Percentiles rank a stretch among this genome's conserved stretches.
These are phyloP conservation scores for Penicillium sp. DNA, from an alignment of 2,329 filamentous ascomycete genomes.

Conservation along the genomic window DNA sequence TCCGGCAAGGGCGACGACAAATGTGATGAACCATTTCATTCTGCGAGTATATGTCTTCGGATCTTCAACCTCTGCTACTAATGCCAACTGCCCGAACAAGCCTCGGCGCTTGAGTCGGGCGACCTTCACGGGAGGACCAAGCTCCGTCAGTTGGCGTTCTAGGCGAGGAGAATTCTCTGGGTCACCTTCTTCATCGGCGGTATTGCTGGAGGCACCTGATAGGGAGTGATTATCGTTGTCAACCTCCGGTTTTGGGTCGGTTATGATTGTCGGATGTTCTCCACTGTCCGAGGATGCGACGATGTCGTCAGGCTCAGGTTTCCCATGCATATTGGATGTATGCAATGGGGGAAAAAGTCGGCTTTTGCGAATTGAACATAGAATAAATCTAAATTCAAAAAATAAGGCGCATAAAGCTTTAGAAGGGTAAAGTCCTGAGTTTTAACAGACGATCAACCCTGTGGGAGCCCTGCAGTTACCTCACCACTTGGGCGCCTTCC, in stretches of 20 bases:
- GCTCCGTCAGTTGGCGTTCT: conserved; percentile 21
- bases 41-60: conserved; percentile 69
- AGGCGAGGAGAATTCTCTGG: conserved; percentile 13
- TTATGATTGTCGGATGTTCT: conserved; percentile 4
- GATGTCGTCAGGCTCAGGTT: background rate
- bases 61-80: conserved; percentile 75
- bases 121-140: conserved; percentile 45
- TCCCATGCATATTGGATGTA: conserved; percentile 4
- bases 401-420: background rate
- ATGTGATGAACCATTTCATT: conserved; percentile 83
- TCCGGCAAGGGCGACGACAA: conserved; percentile 72
- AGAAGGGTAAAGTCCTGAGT: background rate
- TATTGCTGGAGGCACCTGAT: conserved; percentile 18
- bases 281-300: background rate
- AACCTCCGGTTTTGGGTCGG: conserved; percentile 1
- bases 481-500: background rate
- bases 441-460: background rate
- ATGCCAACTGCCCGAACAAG: conserved; percentile 64
- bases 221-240: conserved; percentile 17
- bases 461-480: background rate
- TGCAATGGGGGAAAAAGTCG: background rate
- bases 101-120: conserved; percentile 62
- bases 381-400: background rate
- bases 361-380: background rate
- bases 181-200: conserved; percentile 19